These are phyloP conservation scores for Panus rudis DNA, from an alignment of 768 basidiomycete genomes.

Conservation along the genomic window DNA sequence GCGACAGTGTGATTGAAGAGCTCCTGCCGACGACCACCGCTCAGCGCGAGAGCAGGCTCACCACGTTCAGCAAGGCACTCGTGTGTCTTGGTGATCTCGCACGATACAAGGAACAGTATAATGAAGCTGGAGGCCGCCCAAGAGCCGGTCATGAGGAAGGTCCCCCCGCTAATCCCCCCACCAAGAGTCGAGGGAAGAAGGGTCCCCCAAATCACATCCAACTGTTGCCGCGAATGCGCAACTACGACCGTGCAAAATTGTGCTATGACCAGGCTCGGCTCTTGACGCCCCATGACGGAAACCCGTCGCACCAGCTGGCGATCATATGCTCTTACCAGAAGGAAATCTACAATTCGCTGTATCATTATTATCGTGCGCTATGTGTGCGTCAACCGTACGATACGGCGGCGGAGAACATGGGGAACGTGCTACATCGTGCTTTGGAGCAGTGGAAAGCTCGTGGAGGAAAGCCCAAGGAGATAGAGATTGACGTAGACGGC, in stretches of 20 bases:
- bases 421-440: constrained; percentile 59
- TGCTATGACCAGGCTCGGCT: constrained; percentile 84
- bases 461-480: constrained; percentile 17
- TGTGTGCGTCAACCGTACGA: constrained; percentile 84
- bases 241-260: constrained; percentile 66
- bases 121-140: constrained; percentile 59
- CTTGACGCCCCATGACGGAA: constrained; percentile 83
- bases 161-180: constrained; percentile 21
- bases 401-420: constrained; percentile 81
- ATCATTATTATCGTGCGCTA: constrained; percentile 88
- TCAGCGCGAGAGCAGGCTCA: constrained; percentile 59
- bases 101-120: constrained; percentile 88
- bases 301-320: constrained; percentile 93
- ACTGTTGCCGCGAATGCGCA: constrained; percentile 45
- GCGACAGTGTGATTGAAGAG: constrained; percentile 19
- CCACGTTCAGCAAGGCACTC: constrained; percentile 78
- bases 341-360: constrained; percentile 73
- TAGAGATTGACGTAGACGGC: constrained; percentile 28
- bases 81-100: constrained; percentile 93
- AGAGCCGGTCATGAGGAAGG: constrained; percentile 64
- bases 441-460: constrained; percentile 52
- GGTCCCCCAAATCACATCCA: constrained; percentile 21
- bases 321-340: constrained; percentile 81
- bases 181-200: constrained; percentile 41
- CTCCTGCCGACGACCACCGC: constrained; percentile 35